These are phyloP conservation scores for Aspergillus cristatus DNA, from an alignment of 495 filamentous ascomycete species.

Conservation along the genomic window DNA sequence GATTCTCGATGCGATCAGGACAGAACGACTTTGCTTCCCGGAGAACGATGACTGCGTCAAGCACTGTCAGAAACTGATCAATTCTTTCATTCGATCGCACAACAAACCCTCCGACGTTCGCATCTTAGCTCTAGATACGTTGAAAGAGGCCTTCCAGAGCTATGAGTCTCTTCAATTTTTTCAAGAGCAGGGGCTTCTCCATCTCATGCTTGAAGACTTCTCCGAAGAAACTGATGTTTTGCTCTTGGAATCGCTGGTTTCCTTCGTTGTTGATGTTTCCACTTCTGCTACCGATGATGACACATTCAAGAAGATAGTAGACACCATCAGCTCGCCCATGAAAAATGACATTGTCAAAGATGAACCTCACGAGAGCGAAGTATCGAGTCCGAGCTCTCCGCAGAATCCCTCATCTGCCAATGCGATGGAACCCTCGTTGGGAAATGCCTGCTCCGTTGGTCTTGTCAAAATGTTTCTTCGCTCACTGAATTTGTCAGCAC, in stretches of 20 bases:
- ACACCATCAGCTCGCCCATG: slow-evolving; percentile 30
- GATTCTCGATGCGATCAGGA: slow-evolving; percentile 28
- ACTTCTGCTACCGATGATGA: slow-evolving; percentile 21
- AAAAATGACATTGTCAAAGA: slow-evolving; percentile 21
- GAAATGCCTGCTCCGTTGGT: slow-evolving; percentile 34
- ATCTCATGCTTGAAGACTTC: slow-evolving; percentile 34
- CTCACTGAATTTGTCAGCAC: slow-evolving; percentile 29
- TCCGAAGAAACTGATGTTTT: slow-evolving; percentile 38
- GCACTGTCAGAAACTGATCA: slow-evolving; percentile 52
- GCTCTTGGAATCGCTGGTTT: slow-evolving; percentile 40
- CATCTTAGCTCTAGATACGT: slow-evolving; percentile 53
- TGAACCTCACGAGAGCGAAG: slow-evolving; percentile 10
- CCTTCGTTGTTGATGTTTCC: slow-evolving; percentile 30
- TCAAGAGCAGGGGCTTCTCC: slow-evolving; percentile 28
- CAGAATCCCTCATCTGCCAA: slow-evolving; percentile 25
- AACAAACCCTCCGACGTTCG: slow-evolving; percentile 58
- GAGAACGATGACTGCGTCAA: slow-evolving; percentile 58
- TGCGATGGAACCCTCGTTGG: slow-evolving; percentile 28
- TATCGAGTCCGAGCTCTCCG: slow-evolving; percentile 14
- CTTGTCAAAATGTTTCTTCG: slow-evolving; percentile 38
- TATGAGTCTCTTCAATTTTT: slow-evolving; percentile 28
- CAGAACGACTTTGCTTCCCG: slow-evolving; percentile 55
- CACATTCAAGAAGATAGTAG: slow-evolving; percentile 26
- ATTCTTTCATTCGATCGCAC: slow-evolving; percentile 56
- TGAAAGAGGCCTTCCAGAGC: slow-evolving; percentile 57